A percentile compares a stretch with the other conserved stretches of the same genome.
These are phyloP conservation scores for Prunus kanzakura DNA, from an alignment of 306 rosid species.

Conservation along the genomic window DNA sequence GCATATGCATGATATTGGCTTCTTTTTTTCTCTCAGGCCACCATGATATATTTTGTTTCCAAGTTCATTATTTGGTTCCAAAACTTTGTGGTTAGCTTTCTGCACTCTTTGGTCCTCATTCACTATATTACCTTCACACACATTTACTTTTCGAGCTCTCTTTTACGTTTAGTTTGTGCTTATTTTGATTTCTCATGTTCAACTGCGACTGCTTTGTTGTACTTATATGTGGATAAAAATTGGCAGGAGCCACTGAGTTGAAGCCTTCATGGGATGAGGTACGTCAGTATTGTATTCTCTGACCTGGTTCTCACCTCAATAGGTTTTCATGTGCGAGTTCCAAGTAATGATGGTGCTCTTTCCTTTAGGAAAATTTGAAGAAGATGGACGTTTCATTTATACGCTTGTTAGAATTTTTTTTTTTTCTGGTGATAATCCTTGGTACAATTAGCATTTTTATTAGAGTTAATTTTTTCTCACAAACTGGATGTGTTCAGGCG, in stretches of 20 bases:
- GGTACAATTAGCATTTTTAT: neutral
- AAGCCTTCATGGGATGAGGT: slow-evolving; percentile 96
- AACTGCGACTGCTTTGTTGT: slow-evolving; percentile 2
- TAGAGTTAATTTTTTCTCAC: slow-evolving; percentile 1
- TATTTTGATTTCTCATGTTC: neutral
- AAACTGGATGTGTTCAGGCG: slow-evolving; percentile 48
- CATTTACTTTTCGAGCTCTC: neutral
- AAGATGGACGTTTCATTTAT: neutral
- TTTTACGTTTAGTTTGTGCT: neutral
- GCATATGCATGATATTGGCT: neutral
- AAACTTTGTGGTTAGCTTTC: neutral
- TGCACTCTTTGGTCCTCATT: neutral
- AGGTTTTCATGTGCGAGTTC: neutral
- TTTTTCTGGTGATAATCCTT: neutral
- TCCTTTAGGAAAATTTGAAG: neutral
- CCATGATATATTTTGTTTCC: neutral
- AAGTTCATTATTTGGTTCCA: neutral
- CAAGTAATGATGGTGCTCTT: neutral
- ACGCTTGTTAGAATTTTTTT: neutral
- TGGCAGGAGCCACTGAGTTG: slow-evolving; percentile 86
- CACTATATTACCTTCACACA: neutral
- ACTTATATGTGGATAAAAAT: slow-evolving; percentile 16
- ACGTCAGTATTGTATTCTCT: slow-evolving; percentile 11
- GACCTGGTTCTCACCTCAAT: slow-evolving; percentile 5
- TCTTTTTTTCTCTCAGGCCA: neutral